A percentile compares a stretch with the other conserved stretches of the same genome.
Evolutionary conservation across 208 protist genomes (phyloP).

Genomic region (Crithidia brevicula): DNA sequence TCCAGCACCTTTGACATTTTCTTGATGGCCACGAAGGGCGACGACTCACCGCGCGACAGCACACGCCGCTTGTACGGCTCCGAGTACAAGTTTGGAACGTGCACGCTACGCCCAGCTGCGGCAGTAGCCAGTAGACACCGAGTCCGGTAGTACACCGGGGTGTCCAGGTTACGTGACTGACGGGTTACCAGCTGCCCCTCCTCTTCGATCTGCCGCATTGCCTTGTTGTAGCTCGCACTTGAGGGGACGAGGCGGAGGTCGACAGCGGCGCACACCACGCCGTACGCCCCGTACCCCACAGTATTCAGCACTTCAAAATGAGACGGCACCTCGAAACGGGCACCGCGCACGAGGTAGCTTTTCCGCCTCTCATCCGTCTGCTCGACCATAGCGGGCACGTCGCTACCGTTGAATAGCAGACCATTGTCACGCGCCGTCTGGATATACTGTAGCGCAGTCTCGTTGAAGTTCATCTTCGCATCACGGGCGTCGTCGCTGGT

Average conservation of each 20-base stretch:
- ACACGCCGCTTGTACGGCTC: slow-evolving; percentile 40
- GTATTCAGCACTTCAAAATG: slow-evolving; percentile 68
- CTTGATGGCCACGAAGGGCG: slow-evolving; percentile 95
- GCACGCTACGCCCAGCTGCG: slow-evolving; percentile 11
- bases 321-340: slow-evolving; percentile 58
- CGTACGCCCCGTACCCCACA: slow-evolving; percentile 77
- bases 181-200: slow-evolving; percentile 32
- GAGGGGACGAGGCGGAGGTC: slow-evolving; percentile 52
- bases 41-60: slow-evolving; percentile 23
- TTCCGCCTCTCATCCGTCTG: slow-evolving; percentile 39
- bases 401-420: slow-evolving; percentile 27
- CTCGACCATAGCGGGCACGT: slow-evolving; percentile 19
- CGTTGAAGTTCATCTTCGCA: slow-evolving; percentile 21
- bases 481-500: too few relatives aligned
- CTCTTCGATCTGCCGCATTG: slow-evolving; percentile 36
- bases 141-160: slow-evolving; percentile 30
- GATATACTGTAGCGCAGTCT: slow-evolving; percentile 31
- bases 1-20: slow-evolving; percentile 94
- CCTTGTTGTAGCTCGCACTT: slow-evolving; percentile 42
- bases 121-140: slow-evolving; percentile 7
- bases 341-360: slow-evolving; percentile 54
- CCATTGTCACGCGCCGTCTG: slow-evolving; percentile 31
- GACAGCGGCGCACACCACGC: slow-evolving; percentile 73
- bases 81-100: slow-evolving; percentile 33
- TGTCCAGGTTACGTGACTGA: slow-evolving; percentile 5